Conservation (phyloP, 192 early-diverging fungal species). For the Ambispora gerdemannii region DNA sequence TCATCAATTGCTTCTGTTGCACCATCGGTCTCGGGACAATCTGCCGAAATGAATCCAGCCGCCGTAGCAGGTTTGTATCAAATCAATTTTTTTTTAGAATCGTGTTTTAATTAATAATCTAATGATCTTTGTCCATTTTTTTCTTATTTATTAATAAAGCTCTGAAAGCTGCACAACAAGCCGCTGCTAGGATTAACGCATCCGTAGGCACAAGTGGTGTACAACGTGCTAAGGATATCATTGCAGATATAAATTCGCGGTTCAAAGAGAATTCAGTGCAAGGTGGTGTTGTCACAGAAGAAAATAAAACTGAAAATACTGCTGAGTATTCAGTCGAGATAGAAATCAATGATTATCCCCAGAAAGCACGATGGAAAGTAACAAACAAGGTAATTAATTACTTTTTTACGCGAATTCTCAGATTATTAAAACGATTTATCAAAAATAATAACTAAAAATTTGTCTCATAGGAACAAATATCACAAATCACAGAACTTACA, state of each 20-base stretch:
- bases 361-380: slow-evolving; percentile 92
- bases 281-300: slow-evolving; percentile 23
- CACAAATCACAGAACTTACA: slow-evolving; percentile 86
- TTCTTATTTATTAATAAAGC: neutral
- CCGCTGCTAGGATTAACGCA: slow-evolving; percentile 55
- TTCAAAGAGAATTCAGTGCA: slow-evolving; percentile 38
- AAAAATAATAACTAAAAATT: slow-evolving; percentile 1
- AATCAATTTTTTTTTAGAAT: neutral
- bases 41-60: neutral
- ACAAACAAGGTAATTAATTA: slow-evolving; percentile 75
- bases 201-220: slow-evolving; percentile 46
- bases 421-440: neutral
- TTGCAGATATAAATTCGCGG: slow-evolving; percentile 55
- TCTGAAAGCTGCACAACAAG: slow-evolving; percentile 56
- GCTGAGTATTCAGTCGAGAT: slow-evolving; percentile 75
- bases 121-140: neutral
- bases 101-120: neutral
- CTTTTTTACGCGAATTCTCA: too few species aligned
- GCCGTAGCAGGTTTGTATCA: slow-evolving; percentile 4
- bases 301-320: slow-evolving; percentile 33
- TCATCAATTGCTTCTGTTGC: slow-evolving; percentile 18
- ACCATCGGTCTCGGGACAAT: slow-evolving; percentile 1
- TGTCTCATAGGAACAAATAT: slow-evolving; percentile 71
- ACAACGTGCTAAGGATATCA: slow-evolving; percentile 54
- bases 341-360: slow-evolving; percentile 97